Conservation (phyloP, 441 rosid genomes). For the Erysimum cheiri region DNA sequence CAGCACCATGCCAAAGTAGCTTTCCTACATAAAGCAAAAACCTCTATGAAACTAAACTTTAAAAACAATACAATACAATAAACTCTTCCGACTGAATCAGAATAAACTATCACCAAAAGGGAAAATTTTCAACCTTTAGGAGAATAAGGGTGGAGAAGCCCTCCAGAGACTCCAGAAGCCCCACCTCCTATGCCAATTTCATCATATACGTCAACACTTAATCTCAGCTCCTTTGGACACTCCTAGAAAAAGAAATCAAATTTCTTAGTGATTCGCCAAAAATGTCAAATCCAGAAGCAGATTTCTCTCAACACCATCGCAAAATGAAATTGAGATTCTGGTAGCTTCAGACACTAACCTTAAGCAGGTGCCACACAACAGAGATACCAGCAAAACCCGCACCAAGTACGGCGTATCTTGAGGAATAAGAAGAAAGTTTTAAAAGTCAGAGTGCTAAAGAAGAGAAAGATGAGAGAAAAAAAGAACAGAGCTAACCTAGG, state of each 20-base stretch:
- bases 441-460: not conserved
- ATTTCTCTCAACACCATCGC: not conserved
- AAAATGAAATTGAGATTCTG: slow-evolving; percentile 11
- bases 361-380: slow-evolving; percentile 82
- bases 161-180: slow-evolving; percentile 96
- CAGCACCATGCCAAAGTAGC: slow-evolving; percentile 86
- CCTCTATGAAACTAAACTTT: slow-evolving; percentile 4
- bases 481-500: slow-evolving; percentile 26
- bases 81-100: slow-evolving; percentile 1
- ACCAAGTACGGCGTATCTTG: slow-evolving; percentile 90
- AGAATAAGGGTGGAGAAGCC: slow-evolving; percentile 94
- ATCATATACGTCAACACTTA: slow-evolving; percentile 75
- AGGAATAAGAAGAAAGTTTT: not conserved
- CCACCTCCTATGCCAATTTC: slow-evolving; percentile 94
- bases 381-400: slow-evolving; percentile 98
- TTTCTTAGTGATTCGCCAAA: not conserved
- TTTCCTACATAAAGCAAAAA: slow-evolving; percentile 55
- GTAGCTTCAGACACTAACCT: slow-evolving; percentile 42
- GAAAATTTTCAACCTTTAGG: slow-evolving; percentile 70
- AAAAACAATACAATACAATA: not conserved
- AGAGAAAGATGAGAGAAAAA: not conserved
- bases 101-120: not conserved
- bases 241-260: slow-evolving; percentile 51
- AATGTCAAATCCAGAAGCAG: not conserved
- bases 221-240: slow-evolving; percentile 55